phyloP scores from a whole-genome alignment of 2,329 filamentous ascomycete genomes.

The Fusarium poae region DNA sequence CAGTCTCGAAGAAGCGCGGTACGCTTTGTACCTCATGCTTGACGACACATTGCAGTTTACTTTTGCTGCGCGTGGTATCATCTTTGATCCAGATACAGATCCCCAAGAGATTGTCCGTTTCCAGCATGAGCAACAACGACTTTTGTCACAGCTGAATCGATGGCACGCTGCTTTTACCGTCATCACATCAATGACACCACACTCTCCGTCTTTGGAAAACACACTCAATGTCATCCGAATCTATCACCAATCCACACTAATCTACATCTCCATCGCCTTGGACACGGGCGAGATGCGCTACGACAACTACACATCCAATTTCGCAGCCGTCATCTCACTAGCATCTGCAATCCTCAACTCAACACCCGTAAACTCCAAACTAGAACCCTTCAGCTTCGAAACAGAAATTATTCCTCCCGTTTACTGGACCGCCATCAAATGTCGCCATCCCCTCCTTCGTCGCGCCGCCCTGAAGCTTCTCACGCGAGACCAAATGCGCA shows the following conservation, averaged over 20 bases:
- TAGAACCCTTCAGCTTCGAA: constrained; percentile 57
- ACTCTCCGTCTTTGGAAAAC: constrained; percentile 25
- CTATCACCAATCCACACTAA: constrained; percentile 53
- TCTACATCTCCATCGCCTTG: constrained; percentile 54
- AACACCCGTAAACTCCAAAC: constrained; percentile 17
- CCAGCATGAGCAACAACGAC: constrained; percentile 51
- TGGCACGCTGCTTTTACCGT: constrained; percentile 53
- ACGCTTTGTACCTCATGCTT: constrained; percentile 55
- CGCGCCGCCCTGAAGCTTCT: constrained; percentile 56
- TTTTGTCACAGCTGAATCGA: constrained; percentile 49
- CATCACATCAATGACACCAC: constrained; percentile 44
- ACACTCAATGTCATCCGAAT: constrained; percentile 53
- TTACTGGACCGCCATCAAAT: constrained; percentile 58
- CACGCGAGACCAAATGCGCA: constrained; percentile 48
- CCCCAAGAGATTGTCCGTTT: constrained; percentile 47
- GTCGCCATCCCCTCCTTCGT: constrained; percentile 58
- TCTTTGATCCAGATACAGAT: constrained; percentile 47
- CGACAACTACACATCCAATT: constrained; percentile 54
- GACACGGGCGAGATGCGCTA: constrained; percentile 51
- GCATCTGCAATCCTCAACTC: constrained; percentile 50
- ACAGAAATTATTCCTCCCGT: constrained; percentile 59
- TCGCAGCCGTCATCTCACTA: constrained; percentile 55
- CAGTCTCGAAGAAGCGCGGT: constrained; percentile 51
- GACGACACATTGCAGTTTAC: constrained; percentile 58
- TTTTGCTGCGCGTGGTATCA: constrained; percentile 44